A percentile compares a stretch with the other conserved stretches of the same genome.
phyloP scores from a whole-genome alignment of 345 rosid species.

The Cardamine occulta region DNA sequence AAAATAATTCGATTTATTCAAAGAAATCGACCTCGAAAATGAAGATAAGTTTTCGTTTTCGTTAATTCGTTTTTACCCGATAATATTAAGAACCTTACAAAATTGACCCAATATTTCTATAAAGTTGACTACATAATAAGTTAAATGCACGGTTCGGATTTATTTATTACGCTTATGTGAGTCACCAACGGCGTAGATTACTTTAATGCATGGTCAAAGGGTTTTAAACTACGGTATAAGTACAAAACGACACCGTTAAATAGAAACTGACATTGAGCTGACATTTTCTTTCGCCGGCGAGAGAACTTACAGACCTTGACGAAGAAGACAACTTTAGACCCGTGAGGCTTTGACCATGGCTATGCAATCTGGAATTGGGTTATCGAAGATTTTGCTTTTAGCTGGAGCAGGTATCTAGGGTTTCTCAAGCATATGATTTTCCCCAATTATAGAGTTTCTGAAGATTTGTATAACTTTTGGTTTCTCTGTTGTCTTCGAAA shows the following conservation, averaged over 20 bases:
- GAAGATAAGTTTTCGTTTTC: background rate
- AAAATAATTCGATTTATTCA: background rate
- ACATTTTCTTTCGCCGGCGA: constrained; percentile 34
- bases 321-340: constrained; percentile 29
- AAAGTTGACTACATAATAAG: background rate
- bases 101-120: background rate
- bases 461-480: background rate
- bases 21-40: background rate
- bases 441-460: background rate
- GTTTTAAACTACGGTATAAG: background rate
- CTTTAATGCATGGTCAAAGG: constrained; percentile 13
- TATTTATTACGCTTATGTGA: background rate
- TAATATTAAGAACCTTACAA: constrained; percentile 4
- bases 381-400: constrained; percentile 68
- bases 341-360: constrained; percentile 55
- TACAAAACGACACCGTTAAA: constrained; percentile 2
- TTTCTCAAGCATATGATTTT: constrained; percentile 18
- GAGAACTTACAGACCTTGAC: constrained; percentile 18
- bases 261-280: background rate
- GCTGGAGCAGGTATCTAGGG: constrained; percentile 78
- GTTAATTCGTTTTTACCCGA: background rate
- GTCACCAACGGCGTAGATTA: constrained; percentile 30
- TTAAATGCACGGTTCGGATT: constrained; percentile 24
- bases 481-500: background rate
- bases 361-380: constrained; percentile 75